A percentile compares a stretch with the other conserved stretches of the same genome.
phyloP scores from a whole-genome alignment of 352 stramenopile species.

The Blastocystis sp. region DNA sequence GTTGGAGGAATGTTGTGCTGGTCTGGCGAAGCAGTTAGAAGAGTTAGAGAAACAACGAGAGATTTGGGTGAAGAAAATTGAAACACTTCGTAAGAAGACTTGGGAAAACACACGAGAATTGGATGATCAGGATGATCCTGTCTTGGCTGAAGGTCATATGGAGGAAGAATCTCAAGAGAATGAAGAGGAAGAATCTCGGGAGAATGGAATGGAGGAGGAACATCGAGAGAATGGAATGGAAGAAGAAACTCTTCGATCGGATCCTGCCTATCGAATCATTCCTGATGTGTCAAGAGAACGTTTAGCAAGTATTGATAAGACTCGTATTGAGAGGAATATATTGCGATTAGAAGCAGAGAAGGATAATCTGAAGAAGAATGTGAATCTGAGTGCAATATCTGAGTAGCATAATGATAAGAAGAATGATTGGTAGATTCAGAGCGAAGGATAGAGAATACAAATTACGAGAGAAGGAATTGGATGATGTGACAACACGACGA shows the following conservation, averaged over 20 bases:
- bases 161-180: slow-evolving; percentile 37
- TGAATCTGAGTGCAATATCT: slow-evolving; percentile 80
- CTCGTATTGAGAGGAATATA: slow-evolving; percentile 57
- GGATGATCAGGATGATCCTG: slow-evolving; percentile 69
- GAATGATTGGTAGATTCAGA: slow-evolving; percentile 38
- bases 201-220: slow-evolving; percentile 63
- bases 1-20: slow-evolving; percentile 78
- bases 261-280: neutral
- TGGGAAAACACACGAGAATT: slow-evolving; percentile 64
- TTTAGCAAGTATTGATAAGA: slow-evolving; percentile 65
- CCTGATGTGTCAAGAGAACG: slow-evolving; percentile 67
- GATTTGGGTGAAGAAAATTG: slow-evolving; percentile 69
- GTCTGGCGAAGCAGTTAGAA: slow-evolving; percentile 70
- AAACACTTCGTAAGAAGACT: slow-evolving; percentile 68
- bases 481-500: slow-evolving; percentile 81
- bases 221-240: slow-evolving; percentile 57
- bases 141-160: slow-evolving; percentile 22
- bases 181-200: slow-evolving; percentile 63
- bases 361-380: slow-evolving; percentile 66
- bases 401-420: slow-evolving; percentile 71
- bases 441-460: slow-evolving; percentile 90
- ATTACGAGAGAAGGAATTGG: slow-evolving; percentile 82
- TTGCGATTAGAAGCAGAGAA: slow-evolving; percentile 65
- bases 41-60: slow-evolving; percentile 74
- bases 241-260: neutral